Evolutionary conservation across 257 asterid species (phyloP), one percentile per base, ranked within the genome.

Genomic region (Solanum chilense): DNA sequence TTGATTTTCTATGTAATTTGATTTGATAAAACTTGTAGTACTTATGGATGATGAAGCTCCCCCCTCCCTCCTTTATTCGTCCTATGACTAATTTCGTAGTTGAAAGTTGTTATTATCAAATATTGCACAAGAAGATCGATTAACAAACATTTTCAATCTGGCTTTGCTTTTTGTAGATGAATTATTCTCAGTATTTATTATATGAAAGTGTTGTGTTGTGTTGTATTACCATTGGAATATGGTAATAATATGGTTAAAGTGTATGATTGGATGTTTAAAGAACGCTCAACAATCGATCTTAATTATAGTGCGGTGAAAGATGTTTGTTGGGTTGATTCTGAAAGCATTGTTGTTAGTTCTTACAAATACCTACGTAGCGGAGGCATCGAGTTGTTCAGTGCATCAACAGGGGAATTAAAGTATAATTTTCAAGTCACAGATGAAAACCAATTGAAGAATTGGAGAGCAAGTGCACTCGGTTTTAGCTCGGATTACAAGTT

Each of bases 231-330:
- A 1, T 39, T 39, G 42, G 42, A 39, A 39, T 7, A 39, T 39
- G 42, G 95, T 64, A 98, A 98, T 4, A 92, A 95, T 75, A 89
- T 96, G 95, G 98, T 96, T 49, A 98, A 94, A 60, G 96, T 96
- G 35, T 96, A 96, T 68, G 96, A 94, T 80, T 96, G 98, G 98
- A 94, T 92, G 95, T 84, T 96, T 86, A 93, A 94, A 42, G 98
- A 95, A 87, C 98, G 92, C 58, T 93, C 96, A 33, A 94, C 97
- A 0, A 90, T 95, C 8, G 92, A 86, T 86, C 96, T 93, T 49
- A 96, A 96, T 86, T 95, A 95, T 16, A 94, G 92, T 87, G 91
- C 93, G 74, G 98, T 96, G 66, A 96, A 95, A 27, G 98, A 96
- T 83, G 97, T 92, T 0, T 86, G 92, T 87, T 96, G 98, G 97